phyloP scores from a whole-genome alignment of 2,329 filamentous ascomycete species.

The Trichoderma endophyticum region DNA sequence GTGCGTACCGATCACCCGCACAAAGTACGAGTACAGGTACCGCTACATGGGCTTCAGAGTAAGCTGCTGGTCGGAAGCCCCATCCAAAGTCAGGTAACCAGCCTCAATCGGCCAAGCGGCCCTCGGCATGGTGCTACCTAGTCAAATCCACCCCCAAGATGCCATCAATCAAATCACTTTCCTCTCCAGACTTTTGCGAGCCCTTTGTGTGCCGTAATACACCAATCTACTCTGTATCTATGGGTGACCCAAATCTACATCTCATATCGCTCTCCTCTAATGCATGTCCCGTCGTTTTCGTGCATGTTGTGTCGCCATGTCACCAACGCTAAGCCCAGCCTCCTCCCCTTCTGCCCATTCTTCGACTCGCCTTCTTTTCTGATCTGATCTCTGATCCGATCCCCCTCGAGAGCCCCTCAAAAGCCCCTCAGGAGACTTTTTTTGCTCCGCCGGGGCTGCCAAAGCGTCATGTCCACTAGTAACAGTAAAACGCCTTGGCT shows the following conservation, averaged over 20 bases:
- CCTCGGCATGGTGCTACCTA: conserved; percentile 9
- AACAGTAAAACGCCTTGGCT: conserved; percentile 12
- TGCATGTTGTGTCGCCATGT: neutral
- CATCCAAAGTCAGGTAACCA: conserved; percentile 4
- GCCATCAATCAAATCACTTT: neutral
- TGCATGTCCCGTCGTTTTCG: neutral
- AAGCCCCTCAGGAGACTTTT: neutral
- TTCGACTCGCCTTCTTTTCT: neutral
- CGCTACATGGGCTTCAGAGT: neutral
- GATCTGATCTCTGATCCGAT: neutral
- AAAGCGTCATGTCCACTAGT: neutral
- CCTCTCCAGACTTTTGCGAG: neutral
- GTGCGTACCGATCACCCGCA: neutral
- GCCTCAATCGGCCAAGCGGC: conserved; percentile 12
- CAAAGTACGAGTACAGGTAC: neutral
- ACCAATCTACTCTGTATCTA: neutral
- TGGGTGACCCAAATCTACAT: neutral
- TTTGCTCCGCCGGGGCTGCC: neutral
- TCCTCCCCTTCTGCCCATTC: neutral
- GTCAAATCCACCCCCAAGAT: neutral
- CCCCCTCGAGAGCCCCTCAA: neutral
- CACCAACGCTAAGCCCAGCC: neutral
- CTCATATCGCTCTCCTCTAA: neutral
- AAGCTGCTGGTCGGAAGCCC: neutral
- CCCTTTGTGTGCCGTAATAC: neutral